Conservation (phyloP, 2,329 filamentous ascomycete species). For the Seiridium cupressi region DNA sequence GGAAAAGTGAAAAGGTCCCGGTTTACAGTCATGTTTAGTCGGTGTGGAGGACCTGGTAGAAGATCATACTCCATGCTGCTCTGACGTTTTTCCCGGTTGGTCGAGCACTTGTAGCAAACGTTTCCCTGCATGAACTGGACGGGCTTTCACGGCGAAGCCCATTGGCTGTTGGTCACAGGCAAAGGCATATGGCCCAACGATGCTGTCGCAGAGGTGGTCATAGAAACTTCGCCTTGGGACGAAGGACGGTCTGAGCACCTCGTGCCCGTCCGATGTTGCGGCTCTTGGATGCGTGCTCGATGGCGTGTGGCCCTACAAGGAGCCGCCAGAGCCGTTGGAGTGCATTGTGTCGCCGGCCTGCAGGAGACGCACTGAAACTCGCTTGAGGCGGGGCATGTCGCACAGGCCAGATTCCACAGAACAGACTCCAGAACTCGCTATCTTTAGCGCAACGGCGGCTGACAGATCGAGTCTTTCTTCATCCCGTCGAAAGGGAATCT, state of each 20-base stretch:
- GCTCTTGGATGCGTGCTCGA: neutral
- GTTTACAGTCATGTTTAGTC: neutral
- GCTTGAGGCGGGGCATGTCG: slow-evolving; percentile 13
- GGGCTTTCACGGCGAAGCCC: neutral
- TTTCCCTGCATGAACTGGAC: neutral
- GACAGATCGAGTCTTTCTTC: no score
- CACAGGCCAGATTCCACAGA: neutral
- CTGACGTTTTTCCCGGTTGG: neutral
- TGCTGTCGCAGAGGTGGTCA: neutral
- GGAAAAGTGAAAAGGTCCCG: no score
- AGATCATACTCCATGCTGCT: neutral
- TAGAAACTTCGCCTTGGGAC: neutral
- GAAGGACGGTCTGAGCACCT: neutral
- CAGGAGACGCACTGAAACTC: slow-evolving; percentile 11
- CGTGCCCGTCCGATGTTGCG: neutral
- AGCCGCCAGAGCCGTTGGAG: no score
- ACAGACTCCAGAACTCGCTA: neutral
- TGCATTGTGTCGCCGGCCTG: neutral
- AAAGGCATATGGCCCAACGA: neutral
- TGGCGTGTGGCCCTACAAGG: neutral
- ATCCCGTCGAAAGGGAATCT: no score
- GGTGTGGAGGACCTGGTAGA: neutral
- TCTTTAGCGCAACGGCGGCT: no score
- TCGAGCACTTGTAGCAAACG: neutral
- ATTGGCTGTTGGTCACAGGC: neutral